A percentile compares a stretch with the other conserved stretches of the same genome.
phyloP scores from a whole-genome alignment of 768 basidiomycete genomes.

The Podaxis sp. region DNA sequence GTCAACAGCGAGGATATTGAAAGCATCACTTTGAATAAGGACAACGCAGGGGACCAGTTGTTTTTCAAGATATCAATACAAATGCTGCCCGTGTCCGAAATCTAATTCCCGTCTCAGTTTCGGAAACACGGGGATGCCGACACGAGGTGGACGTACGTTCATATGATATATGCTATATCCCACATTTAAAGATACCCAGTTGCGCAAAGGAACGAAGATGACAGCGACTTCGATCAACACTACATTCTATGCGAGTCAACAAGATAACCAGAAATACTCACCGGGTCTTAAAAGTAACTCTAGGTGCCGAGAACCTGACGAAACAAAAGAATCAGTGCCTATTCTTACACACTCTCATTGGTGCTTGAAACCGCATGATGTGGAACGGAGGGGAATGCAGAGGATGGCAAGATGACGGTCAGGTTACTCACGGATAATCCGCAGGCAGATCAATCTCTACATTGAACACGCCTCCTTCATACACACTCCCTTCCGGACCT shows the following conservation, averaged over 20 bases:
- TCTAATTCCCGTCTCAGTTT: constrained; percentile 30
- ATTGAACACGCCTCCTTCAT: constrained; percentile 76
- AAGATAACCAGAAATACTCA: constrained; percentile 25
- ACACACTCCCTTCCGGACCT: constrained; percentile 79
- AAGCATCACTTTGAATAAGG: constrained; percentile 91
- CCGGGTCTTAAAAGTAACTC: constrained; percentile 74
- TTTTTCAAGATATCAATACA: constrained; percentile 92
- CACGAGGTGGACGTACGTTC: constrained; percentile 48
- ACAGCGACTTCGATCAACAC: background rate
- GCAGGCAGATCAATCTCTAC: constrained; percentile 61
- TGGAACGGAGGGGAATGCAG: background rate
- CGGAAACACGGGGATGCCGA: background rate
- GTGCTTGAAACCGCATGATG: constrained; percentile 9
- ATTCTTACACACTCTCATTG: constrained; percentile 1
- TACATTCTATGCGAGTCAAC: background rate
- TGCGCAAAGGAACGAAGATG: background rate
- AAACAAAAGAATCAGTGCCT: background rate
- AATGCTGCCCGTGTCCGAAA: constrained; percentile 73
- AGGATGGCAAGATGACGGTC: background rate
- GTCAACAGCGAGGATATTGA: constrained; percentile 91
- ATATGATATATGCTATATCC: constrained; percentile 79
- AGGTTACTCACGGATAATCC: constrained; percentile 73
- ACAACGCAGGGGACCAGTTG: constrained; percentile 93
- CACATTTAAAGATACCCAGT: background rate
- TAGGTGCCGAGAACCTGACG: constrained; percentile 74